These are phyloP conservation scores for Corymbia calophylla DNA, from an alignment of 441 rosid species.

Conservation along the genomic window DNA sequence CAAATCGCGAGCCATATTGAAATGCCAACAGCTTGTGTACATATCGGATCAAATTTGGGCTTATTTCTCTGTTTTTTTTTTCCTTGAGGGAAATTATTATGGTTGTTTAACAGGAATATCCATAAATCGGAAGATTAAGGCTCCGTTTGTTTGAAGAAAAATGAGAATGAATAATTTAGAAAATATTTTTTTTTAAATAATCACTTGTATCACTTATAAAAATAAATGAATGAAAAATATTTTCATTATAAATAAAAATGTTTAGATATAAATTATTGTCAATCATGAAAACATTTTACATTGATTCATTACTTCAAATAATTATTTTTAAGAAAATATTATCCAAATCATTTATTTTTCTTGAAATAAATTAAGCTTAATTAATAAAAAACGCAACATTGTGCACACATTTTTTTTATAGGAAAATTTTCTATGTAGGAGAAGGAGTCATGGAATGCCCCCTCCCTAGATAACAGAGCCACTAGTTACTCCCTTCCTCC, in stretches of 20 bases:
- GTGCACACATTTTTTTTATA: not conserved
- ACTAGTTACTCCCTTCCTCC: not conserved
- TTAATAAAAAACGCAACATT: too few relatives aligned
- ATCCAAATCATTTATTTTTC: too few relatives aligned
- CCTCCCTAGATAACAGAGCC: not conserved
- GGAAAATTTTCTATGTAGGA: not conserved
- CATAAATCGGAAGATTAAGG: not conserved
- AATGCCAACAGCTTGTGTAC: not conserved
- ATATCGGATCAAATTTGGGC: not conserved
- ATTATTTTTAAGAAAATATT: too few relatives aligned
- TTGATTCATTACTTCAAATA: too few relatives aligned
- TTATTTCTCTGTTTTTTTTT: not conserved
- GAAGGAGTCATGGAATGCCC: not conserved
- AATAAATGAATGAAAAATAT: too few relatives aligned
- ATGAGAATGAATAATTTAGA: too few relatives aligned
- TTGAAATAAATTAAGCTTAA: too few relatives aligned
- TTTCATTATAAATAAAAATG: too few relatives aligned
- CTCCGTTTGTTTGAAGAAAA: fast-evolving
- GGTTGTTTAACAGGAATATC: not conserved
- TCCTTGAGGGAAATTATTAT: too few relatives aligned
- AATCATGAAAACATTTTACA: not conserved
- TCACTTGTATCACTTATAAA: fast-evolving
- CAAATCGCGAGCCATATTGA: not conserved
- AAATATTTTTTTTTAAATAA: too few relatives aligned
- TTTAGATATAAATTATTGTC: too few relatives aligned